Conservation (phyloP, 1,284 basidiomycete genomes). For the Pyrrhoderma lamaoense region DNA sequence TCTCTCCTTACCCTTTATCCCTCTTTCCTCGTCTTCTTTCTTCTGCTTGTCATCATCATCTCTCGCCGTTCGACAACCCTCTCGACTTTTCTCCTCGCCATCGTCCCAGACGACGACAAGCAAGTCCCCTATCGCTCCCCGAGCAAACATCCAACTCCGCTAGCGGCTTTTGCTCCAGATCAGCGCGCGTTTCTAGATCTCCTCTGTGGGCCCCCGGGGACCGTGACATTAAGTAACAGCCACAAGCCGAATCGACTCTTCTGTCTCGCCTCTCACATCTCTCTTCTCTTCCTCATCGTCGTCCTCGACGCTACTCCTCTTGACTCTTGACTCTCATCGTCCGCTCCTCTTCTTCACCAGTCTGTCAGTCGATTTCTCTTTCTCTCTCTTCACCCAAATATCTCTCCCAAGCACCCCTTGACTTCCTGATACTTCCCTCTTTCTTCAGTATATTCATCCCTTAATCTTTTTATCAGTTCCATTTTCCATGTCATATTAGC, state of each 20-base stretch:
- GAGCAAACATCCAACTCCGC: slow-evolving; percentile 4
- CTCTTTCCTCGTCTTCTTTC: background rate
- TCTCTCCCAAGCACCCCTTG: slow-evolving; percentile 2
- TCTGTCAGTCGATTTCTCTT: background rate
- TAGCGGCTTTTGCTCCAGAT: slow-evolving; percentile 2
- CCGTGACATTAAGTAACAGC: too few species aligned
- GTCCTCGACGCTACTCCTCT: slow-evolving; percentile 2
- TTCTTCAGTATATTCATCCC: slow-evolving; percentile 18
- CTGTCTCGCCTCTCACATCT: slow-evolving; percentile 2
- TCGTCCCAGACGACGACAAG: background rate
- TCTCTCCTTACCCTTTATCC: background rate
- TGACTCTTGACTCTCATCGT: background rate
- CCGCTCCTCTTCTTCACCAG: slow-evolving; percentile 13
- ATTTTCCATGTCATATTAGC: slow-evolving; percentile 17
- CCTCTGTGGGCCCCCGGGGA: too few species aligned
- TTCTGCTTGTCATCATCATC: background rate
- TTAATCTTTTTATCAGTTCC: slow-evolving; percentile 18
- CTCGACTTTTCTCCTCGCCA: background rate
- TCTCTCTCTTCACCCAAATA: background rate
- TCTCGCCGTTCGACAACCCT: background rate
- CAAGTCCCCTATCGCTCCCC: too few species aligned
- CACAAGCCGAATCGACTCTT: slow-evolving; percentile 1
- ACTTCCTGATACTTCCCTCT: slow-evolving; percentile 9
- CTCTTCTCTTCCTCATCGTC: slow-evolving; percentile 10
- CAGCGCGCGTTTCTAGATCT: too few species aligned